A percentile compares a stretch with the other conserved stretches of the same genome.
Conservation (phyloP, 2,329 filamentous ascomycete species). For the Aspergillus jensenii region DNA sequence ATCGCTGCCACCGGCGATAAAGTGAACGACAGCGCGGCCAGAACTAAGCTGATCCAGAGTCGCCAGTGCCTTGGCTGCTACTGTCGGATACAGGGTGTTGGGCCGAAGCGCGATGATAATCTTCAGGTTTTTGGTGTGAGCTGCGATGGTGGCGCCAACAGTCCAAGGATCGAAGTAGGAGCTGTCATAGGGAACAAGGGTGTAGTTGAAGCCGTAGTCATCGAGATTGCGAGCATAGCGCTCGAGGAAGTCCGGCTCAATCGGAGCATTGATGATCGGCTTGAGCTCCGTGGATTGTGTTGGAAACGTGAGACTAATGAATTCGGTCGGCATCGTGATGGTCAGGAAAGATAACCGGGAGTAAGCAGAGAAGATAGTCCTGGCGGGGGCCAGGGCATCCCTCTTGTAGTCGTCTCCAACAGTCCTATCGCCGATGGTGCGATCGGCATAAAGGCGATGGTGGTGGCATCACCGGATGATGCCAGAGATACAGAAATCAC, state of each 20-base stretch:
- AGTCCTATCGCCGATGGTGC: neutral
- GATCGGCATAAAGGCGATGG: neutral
- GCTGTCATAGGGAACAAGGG: constrained; percentile 60
- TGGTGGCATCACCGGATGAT: constrained; percentile 2
- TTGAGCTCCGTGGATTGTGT: constrained; percentile 58
- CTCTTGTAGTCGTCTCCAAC: constrained; percentile 5
- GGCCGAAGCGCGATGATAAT: constrained; percentile 63
- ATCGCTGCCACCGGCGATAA: constrained; percentile 63
- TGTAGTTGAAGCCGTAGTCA: constrained; percentile 63
- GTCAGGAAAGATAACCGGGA: neutral
- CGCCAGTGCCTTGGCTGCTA: constrained; percentile 61
- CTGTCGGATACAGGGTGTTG: constrained; percentile 63
- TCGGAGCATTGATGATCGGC: constrained; percentile 51
- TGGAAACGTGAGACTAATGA: constrained; percentile 59
- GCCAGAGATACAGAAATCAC: constrained; percentile 10
- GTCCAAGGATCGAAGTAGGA: constrained; percentile 59
- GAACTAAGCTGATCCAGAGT: constrained; percentile 60
- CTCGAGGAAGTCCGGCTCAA: constrained; percentile 57
- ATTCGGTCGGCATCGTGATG: constrained; percentile 46
- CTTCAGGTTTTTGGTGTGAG: constrained; percentile 59
- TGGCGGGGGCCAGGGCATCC: neutral
- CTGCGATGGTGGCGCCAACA: constrained; percentile 57
- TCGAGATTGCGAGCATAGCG: constrained; percentile 60
- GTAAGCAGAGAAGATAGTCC: neutral
- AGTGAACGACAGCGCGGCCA: constrained; percentile 61